Evolutionary conservation across 495 filamentous ascomycete species (phyloP), one percentile per base, ranked within the genome.

Genomic region (Podospora sp.): DNA sequence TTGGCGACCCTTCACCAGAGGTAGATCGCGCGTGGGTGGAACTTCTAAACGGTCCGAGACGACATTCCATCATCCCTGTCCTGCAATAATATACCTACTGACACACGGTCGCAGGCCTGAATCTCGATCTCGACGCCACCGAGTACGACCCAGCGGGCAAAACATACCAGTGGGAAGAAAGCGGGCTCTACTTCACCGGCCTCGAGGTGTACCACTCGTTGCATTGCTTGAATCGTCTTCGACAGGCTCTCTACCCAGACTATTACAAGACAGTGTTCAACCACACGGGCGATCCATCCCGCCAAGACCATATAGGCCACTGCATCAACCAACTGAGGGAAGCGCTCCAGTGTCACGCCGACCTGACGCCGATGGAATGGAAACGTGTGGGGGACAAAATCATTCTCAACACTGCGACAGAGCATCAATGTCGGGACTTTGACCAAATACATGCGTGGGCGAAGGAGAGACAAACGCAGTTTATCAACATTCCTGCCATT

Each of bases 261-360:
- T 55, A 55, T 27, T 64, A 64, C 22, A 16, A 56, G 14, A 3
- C 3, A 3, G 22, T 64, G 3, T 64, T 64, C 49, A 33, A 49
- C 21, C 7, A 53, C 2, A 6, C 62, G 6, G 33, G 24, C 2
- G 62, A 64, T 40, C 62, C 62, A 55, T 29, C 62, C 20, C 62
- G 62, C 1, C 20, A 53, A 1, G 24, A 35, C 26, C 62, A 64
- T n/a, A 64, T 64, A 64, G 62, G 62, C 7, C 62, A 64, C 33
- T 64, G 62, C 62, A 64, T 79, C 61, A 77, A 74, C 52, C 78
- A 69, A 24, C 78, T 81, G 65, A 77, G 71, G 21, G 72, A 62
- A 46, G 70, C 69, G 21, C 25, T 66, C 2, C 65, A 72, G 29
- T 70, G 73, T 60, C 70, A 68, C 0, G 69, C 69, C 6, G 68